phyloP scores from a whole-genome alignment of 1,284 basidiomycete species.

The Xanthoconium separans region DNA sequence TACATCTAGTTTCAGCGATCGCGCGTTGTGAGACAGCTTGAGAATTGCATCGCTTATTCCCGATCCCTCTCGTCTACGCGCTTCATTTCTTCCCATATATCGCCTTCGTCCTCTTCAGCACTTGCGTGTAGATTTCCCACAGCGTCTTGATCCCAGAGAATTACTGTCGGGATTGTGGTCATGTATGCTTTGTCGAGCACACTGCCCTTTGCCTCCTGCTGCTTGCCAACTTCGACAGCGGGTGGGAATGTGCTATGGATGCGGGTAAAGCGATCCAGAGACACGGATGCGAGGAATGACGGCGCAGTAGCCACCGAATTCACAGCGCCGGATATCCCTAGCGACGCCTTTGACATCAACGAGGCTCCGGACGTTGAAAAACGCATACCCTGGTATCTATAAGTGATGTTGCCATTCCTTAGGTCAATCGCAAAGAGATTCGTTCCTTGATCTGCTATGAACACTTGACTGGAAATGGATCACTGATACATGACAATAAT shows the following conservation, averaged over 20 bases:
- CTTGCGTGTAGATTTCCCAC: not conserved
- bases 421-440: slow-evolving; percentile 73
- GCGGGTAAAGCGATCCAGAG: slow-evolving; percentile 72
- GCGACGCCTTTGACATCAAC: not conserved
- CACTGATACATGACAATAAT: not conserved
- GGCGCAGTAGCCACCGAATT: slow-evolving; percentile 60
- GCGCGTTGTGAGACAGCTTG: not conserved
- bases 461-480: slow-evolving; percentile 59
- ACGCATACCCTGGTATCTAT: slow-evolving; percentile 70
- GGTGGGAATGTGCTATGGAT: slow-evolving; percentile 67
- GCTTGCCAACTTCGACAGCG: slow-evolving; percentile 47
- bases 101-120: slow-evolving; percentile 27
- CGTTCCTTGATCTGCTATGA: slow-evolving; percentile 71
- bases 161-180: slow-evolving; percentile 61
- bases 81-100: slow-evolving; percentile 47
- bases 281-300: slow-evolving; percentile 53
- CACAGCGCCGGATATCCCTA: slow-evolving; percentile 69
- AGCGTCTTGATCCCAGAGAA: slow-evolving; percentile 54
- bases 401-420: slow-evolving; percentile 69
- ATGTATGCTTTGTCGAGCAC: slow-evolving; percentile 70
- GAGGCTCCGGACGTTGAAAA: not conserved
- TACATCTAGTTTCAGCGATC: not conserved
- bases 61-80: slow-evolving; percentile 42
- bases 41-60: slow-evolving; percentile 7
- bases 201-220: slow-evolving; percentile 62